Evolutionary conservation across 768 basidiomycete species (phyloP).

Genomic region (Tubosaeta sp.): DNA sequence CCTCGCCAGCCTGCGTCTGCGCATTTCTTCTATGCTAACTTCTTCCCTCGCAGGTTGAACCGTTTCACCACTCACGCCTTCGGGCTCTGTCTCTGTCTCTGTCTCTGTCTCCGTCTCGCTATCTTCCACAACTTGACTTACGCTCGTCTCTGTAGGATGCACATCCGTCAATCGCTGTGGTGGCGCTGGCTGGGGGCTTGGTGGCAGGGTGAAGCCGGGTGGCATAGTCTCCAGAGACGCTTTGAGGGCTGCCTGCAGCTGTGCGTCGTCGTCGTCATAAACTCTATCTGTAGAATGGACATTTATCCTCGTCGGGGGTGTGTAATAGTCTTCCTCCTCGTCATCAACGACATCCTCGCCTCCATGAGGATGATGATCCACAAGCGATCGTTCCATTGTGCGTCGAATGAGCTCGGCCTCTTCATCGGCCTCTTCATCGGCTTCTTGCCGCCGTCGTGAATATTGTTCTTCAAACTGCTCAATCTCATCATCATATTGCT

Average conservation of each 20-base stretch:
- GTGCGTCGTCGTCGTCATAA: conserved; percentile 84
- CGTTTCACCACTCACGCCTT: conserved; percentile 2
- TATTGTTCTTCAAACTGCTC: conserved; percentile 19
- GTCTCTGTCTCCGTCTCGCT: conserved; percentile 36
- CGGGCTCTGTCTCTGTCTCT: conserved; percentile 32
- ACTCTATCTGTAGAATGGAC: conserved; percentile 35
- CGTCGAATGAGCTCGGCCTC: conserved; percentile 56
- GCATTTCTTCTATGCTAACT: conserved; percentile 61
- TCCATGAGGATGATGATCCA: conserved; percentile 14
- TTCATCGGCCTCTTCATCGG: conserved; percentile 42
- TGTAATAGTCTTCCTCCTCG: conserved; percentile 14
- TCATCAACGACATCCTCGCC: conserved; percentile 24
- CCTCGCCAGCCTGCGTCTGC: conserved; percentile 56
- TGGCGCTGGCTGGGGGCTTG: conserved; percentile 6
- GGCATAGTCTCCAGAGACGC: conserved; percentile 73
- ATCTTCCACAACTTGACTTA: conserved; percentile 12
- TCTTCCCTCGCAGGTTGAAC: conserved; percentile 27
- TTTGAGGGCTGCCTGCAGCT: conserved; percentile 81
- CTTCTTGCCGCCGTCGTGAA: conserved; percentile 4
- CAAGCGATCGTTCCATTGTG: conserved; percentile 30
- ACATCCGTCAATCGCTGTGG: conserved; percentile 17
- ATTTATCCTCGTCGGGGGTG: neutral
- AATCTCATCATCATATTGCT: conserved; percentile 46
- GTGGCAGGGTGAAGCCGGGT: conserved; percentile 42
- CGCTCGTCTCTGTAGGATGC: neutral